Percentiles rank a stretch among this genome's conserved stretches.
These are phyloP conservation scores for Lotmaria passim DNA, from an alignment of 208 protist species.

Conservation along the genomic window DNA sequence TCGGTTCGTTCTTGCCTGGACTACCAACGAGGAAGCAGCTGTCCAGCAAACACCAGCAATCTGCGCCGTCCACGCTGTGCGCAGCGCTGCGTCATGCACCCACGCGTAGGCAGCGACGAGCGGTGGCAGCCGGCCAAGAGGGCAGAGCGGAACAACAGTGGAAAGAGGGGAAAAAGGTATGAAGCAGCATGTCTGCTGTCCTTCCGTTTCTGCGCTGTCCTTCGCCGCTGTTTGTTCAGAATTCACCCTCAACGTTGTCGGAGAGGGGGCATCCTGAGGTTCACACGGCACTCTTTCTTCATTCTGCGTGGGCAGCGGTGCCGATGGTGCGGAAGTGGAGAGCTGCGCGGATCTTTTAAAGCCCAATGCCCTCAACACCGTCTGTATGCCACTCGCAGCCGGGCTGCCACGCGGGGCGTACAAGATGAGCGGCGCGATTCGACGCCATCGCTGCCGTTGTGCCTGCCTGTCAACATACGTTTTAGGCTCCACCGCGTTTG, in stretches of 20 bases:
- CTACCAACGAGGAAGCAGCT: background rate
- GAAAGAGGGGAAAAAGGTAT: background rate
- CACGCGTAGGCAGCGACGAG: conserved; percentile 31
- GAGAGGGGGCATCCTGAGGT: background rate
- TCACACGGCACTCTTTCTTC: too few relatives aligned
- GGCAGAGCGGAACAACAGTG: background rate
- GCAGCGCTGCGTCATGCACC: conserved; percentile 16
- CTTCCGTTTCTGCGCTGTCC: background rate
- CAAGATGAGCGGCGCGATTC: conserved; percentile 16
- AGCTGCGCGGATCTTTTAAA: too few relatives aligned
- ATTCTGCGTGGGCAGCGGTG: background rate
- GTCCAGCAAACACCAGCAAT: background rate
- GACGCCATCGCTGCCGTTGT: conserved; percentile 19
- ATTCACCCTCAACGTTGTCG: background rate
- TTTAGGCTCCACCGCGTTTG: background rate
- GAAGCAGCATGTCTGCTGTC: background rate
- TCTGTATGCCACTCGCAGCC: conserved; percentile 1
- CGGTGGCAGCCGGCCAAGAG: conserved; percentile 29
- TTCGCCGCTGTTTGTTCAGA: background rate
- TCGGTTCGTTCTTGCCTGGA: too few relatives aligned
- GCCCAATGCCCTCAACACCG: conserved; percentile 21
- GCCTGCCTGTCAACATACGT: background rate
- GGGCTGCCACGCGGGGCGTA: conserved; percentile 24
- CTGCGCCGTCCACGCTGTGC: conserved; percentile 18
- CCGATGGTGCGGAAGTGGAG: too few relatives aligned